A percentile compares a stretch with the other conserved stretches of the same genome.
Conservation (phyloP, 331 rosid species). For the Spiraea crenata region DNA sequence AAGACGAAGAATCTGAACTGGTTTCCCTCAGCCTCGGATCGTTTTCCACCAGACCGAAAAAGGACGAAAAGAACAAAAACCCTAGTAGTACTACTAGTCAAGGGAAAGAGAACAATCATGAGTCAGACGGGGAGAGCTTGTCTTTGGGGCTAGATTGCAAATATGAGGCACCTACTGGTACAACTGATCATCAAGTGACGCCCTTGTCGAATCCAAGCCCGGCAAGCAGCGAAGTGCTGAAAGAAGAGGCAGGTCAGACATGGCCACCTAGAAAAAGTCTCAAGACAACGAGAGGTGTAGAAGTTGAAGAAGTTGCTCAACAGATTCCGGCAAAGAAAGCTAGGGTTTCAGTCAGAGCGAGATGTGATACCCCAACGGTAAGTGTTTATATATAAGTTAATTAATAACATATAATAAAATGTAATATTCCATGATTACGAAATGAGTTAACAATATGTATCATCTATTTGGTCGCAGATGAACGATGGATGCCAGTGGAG, state of each 20-base stretch:
- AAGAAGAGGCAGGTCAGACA: constrained; percentile 52
- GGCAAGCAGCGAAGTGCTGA: constrained; percentile 41
- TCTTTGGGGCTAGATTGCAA: constrained; percentile 71
- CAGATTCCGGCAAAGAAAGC: constrained; percentile 67
- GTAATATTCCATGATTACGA: background rate
- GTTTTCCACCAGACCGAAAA: constrained; percentile 35
- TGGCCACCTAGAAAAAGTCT: constrained; percentile 40
- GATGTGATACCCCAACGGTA: constrained; percentile 89
- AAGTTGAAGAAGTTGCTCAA: constrained; percentile 57
- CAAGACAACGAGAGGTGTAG: constrained; percentile 51
- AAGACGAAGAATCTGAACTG: constrained; percentile 52
- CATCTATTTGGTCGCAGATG: constrained; percentile 45
- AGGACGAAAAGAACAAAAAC: constrained; percentile 28
- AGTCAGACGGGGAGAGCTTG: constrained; percentile 37
- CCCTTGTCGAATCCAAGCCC: constrained; percentile 44
- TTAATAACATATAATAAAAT: background rate
- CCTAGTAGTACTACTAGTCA: background rate
- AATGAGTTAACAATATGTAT: background rate
- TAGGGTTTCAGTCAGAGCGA: constrained; percentile 81
- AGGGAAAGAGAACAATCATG: constrained; percentile 10
- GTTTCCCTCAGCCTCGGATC: constrained; percentile 86
- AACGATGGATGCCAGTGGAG: constrained; percentile 98
- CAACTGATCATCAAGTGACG: constrained; percentile 18
- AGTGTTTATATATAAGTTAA: constrained; percentile 4
- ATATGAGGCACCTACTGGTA: constrained; percentile 41